These are phyloP conservation scores for Jamesozyma jinghongensis DNA, from an alignment of 805 yeast genomes.

Conservation along the genomic window DNA sequence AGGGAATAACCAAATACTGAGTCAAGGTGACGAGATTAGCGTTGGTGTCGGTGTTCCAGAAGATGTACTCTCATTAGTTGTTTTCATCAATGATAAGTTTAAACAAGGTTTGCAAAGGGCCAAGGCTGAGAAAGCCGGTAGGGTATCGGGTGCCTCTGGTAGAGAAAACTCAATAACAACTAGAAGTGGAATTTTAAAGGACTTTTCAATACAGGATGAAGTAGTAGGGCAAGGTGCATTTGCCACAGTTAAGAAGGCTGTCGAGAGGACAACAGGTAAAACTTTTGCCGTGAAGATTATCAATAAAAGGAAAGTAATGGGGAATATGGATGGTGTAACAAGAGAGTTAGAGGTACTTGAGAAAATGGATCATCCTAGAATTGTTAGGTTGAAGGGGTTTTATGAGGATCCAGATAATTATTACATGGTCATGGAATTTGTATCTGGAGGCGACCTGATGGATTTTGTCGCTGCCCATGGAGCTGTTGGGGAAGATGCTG, in stretches of 20 bases:
- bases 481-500: constrained; percentile 82
- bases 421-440: constrained; percentile 90
- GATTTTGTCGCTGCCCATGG: constrained; percentile 93
- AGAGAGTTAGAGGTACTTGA: constrained; percentile 78
- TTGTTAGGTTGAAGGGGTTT: constrained; percentile 73
- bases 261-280: constrained; percentile 76
- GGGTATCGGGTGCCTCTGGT: no score
- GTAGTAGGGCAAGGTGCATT: constrained; percentile 97
- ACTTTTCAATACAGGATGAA: constrained; percentile 72
- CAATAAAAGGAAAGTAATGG: constrained; percentile 68
- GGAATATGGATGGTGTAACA: constrained; percentile 71
- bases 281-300: constrained; percentile 89
- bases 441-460: constrained; percentile 96
- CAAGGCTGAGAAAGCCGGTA: constrained; percentile 3
- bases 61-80: constrained; percentile 49
- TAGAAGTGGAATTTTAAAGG: constrained; percentile 46
- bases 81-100: constrained; percentile 34
- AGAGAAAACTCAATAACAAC: not conserved
- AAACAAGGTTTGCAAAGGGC: constrained; percentile 20
- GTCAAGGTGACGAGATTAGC: constrained; percentile 88
- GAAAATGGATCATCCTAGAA: constrained; percentile 72
- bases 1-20: constrained; percentile 68
- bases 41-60: constrained; percentile 78
- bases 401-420: constrained; percentile 75
- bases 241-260: constrained; percentile 88